Evolutionary conservation across 192 early-diverging fungal genomes (phyloP).

Genomic region (Backusella tuberculispora): DNA sequence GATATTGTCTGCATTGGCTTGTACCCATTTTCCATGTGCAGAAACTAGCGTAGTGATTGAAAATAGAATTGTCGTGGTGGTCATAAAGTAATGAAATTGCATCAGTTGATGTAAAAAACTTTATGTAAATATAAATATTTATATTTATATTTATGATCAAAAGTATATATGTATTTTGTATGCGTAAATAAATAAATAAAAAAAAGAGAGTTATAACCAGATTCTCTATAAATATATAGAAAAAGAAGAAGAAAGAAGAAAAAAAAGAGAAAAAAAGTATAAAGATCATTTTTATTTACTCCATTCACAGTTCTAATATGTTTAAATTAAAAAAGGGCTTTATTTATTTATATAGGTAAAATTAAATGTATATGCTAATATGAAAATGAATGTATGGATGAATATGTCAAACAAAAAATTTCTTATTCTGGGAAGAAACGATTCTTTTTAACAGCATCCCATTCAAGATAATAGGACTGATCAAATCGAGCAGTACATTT

Average conservation of each 20-base stretch:
- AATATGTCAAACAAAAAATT: neutral
- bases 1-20: slow-evolving; percentile 2
- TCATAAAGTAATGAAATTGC: neutral
- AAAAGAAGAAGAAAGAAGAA: neutral
- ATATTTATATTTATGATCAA: no score
- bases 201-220: neutral
- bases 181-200: neutral
- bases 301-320: neutral
- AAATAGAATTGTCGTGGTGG: neutral
- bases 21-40: neutral
- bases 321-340: neutral
- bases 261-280: neutral
- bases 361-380: neutral
- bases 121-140: no score
- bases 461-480: neutral
- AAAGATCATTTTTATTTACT: neutral
- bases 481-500: neutral
- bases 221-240: no score
- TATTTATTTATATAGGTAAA: neutral
- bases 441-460: slow-evolving; percentile 6
- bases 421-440: neutral
- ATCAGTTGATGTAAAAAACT: neutral
- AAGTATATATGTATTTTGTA: neutral
- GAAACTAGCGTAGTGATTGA: neutral
- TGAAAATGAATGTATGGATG: neutral